Evolutionary conservation across 2,329 filamentous ascomycete genomes (phyloP).

Genomic region (Helminthosporium solani): DNA sequence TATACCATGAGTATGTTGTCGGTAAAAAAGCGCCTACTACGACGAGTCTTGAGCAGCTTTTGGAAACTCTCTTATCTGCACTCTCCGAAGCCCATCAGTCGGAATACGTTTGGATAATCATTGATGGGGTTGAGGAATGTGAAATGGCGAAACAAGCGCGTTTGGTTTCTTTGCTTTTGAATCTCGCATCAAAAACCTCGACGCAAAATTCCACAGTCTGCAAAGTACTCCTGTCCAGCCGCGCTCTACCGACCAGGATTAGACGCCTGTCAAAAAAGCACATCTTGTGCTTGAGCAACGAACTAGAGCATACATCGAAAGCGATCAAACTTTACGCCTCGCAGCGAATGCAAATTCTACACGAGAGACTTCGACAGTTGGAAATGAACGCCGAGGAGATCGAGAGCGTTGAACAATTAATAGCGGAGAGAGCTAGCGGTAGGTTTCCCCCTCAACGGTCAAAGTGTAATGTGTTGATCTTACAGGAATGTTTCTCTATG

Average conservation of each 20-base stretch:
- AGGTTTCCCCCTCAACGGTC: background rate
- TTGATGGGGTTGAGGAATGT: slow-evolving; percentile 35
- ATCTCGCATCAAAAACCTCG: slow-evolving; percentile 6
- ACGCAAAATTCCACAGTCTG: slow-evolving; percentile 7
- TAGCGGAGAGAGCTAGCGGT: slow-evolving; percentile 5
- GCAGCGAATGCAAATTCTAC: slow-evolving; percentile 2
- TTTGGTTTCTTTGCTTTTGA: slow-evolving; percentile 18
- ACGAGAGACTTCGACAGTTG: slow-evolving; percentile 7
- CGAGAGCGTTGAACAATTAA: slow-evolving; percentile 3
- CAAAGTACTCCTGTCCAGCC: slow-evolving; percentile 10
- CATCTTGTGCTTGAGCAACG: slow-evolving; percentile 8
- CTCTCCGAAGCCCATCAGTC: slow-evolving; percentile 5
- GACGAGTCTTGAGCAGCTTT: slow-evolving; percentile 17
- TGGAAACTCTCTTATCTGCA: slow-evolving; percentile 13
- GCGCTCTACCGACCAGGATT: background rate
- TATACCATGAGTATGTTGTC: slow-evolving; percentile 25
- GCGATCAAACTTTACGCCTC: slow-evolving; percentile 11
- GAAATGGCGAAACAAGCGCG: slow-evolving; percentile 15
- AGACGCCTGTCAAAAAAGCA: slow-evolving; percentile 5
- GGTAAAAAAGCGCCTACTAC: slow-evolving; percentile 13
- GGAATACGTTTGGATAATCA: slow-evolving; percentile 19
- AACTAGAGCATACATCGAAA: slow-evolving; percentile 3
- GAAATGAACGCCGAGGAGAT: slow-evolving; percentile 8
- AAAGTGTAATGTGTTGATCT: background rate
- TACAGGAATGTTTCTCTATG: slow-evolving; percentile 16